phyloP scores from a whole-genome alignment of 2,329 filamentous ascomycete species.

The Xylaria sp. region DNA sequence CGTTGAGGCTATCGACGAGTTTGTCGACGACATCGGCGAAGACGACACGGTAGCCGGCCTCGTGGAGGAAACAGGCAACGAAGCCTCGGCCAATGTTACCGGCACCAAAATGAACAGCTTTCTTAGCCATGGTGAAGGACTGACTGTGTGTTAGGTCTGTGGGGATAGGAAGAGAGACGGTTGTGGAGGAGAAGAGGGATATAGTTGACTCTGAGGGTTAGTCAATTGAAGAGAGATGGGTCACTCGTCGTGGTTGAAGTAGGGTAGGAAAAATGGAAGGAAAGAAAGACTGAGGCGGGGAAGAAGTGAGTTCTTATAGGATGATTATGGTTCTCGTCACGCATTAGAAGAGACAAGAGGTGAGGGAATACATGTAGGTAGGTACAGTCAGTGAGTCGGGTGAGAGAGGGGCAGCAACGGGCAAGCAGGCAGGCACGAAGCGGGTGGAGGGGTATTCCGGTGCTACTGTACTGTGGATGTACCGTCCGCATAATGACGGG shows the following conservation, averaged over 20 bases:
- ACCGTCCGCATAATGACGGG: slow-evolving; percentile 8
- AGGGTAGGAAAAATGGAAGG: slow-evolving; percentile 14
- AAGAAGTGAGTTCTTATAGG: slow-evolving; percentile 35
- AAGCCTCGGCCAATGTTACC: slow-evolving; percentile 90
- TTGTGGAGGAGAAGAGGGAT: background rate
- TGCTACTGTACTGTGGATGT: background rate
- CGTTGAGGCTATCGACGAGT: slow-evolving; percentile 83
- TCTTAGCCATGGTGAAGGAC: slow-evolving; percentile 64
- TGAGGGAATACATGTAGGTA: slow-evolving; percentile 3
- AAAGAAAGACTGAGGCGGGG: slow-evolving; percentile 27
- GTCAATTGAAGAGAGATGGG: background rate
- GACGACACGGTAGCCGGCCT: slow-evolving; percentile 94
- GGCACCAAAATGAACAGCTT: slow-evolving; percentile 86
- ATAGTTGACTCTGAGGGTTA: background rate
- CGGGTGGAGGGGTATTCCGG: slow-evolving; percentile 30
- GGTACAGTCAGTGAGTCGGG: background rate
- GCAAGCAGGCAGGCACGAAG: slow-evolving; percentile 13
- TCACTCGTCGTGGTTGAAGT: slow-evolving; percentile 9
- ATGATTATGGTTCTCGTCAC: slow-evolving; percentile 28
- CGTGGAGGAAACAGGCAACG: slow-evolving; percentile 90
- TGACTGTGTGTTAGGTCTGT: slow-evolving; percentile 7
- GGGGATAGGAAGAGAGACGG: background rate
- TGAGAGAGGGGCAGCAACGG: background rate
- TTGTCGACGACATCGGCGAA: slow-evolving; percentile 93
- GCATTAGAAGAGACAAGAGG: background rate